Evolutionary conservation across 495 filamentous ascomycete species (phyloP).

Genomic region (Penicillium arizonense): DNA sequence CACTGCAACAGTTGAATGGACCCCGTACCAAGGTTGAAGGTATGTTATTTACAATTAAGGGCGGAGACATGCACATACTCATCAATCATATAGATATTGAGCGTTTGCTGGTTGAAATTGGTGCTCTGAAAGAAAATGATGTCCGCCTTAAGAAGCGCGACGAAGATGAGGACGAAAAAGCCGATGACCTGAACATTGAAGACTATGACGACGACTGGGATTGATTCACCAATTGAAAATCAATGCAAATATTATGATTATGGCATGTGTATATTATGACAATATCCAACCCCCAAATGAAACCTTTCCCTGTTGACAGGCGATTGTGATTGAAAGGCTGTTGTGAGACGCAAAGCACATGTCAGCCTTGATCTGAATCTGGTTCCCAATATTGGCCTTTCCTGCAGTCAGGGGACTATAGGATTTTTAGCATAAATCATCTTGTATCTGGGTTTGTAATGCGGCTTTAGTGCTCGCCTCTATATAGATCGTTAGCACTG

Average conservation of each 20-base stretch:
- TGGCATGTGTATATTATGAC: constrained; percentile 23
- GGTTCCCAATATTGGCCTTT: too few relatives aligned
- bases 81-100: constrained; percentile 55
- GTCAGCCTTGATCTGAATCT: too few relatives aligned
- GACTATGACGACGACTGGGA: constrained; percentile 83
- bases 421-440: too few relatives aligned
- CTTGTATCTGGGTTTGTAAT: too few relatives aligned
- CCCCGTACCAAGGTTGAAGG: constrained; percentile 63
- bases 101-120: constrained; percentile 74
- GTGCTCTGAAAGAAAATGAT: constrained; percentile 74
- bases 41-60: constrained; percentile 21
- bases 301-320: background rate
- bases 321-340: background rate
- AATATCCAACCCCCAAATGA: background rate
- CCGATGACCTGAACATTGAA: constrained; percentile 44
- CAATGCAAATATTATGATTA: constrained; percentile 14
- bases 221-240: constrained; percentile 32
- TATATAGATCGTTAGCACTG: too few relatives aligned
- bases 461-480: too few relatives aligned
- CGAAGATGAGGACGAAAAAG: constrained; percentile 54
- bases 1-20: constrained; percentile 75
- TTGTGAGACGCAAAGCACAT: too few relatives aligned
- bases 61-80: background rate
- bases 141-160: constrained; percentile 66
- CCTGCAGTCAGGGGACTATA: too few relatives aligned